Evolutionary conservation across 1,139 yeast species (phyloP).

Genomic region (Debaryomycetaceae sp.): DNA sequence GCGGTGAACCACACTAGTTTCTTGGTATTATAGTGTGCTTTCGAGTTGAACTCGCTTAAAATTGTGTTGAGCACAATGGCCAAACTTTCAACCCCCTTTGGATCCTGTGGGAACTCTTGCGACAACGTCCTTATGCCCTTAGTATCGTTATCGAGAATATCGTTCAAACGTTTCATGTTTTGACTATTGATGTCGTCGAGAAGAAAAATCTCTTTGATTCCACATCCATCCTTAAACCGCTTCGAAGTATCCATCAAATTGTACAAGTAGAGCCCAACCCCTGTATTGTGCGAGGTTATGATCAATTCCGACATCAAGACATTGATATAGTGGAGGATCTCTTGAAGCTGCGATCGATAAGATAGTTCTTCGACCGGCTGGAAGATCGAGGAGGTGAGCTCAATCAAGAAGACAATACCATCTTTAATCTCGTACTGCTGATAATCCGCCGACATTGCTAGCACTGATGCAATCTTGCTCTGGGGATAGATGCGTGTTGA

Average conservation of each 20-base stretch:
- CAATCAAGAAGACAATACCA: slow-evolving; percentile 60
- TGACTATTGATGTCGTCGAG: slow-evolving; percentile 34
- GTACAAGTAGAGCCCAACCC: slow-evolving; percentile 62
- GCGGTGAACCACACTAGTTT: slow-evolving; percentile 42
- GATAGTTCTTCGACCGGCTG: slow-evolving; percentile 28
- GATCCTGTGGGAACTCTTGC: slow-evolving; percentile 21
- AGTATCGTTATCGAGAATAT: slow-evolving; percentile 26
- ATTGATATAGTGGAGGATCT: slow-evolving; percentile 50
- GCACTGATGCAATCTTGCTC: too few relatives aligned
- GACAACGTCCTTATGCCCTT: slow-evolving; percentile 16
- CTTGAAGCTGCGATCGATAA: slow-evolving; percentile 41
- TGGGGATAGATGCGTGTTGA: too few relatives aligned
- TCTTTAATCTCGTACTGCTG: slow-evolving; percentile 53
- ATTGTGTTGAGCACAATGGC: slow-evolving; percentile 29
- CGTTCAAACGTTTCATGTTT: slow-evolving; percentile 37
- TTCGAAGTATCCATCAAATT: slow-evolving; percentile 34
- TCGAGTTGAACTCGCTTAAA: slow-evolving; percentile 30
- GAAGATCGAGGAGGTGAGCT: slow-evolving; percentile 50
- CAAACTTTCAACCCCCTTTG: too few relatives aligned
- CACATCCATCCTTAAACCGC: slow-evolving; percentile 26
- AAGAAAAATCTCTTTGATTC: slow-evolving; percentile 28
- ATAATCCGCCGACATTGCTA: too few relatives aligned
- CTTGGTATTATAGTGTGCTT: slow-evolving; percentile 28
- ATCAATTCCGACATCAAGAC: slow-evolving; percentile 56
- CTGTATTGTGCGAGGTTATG: slow-evolving; percentile 57